These are phyloP conservation scores for Nemania diffusa DNA, from an alignment of 2,329 filamentous ascomycete genomes.

Conservation along the genomic window DNA sequence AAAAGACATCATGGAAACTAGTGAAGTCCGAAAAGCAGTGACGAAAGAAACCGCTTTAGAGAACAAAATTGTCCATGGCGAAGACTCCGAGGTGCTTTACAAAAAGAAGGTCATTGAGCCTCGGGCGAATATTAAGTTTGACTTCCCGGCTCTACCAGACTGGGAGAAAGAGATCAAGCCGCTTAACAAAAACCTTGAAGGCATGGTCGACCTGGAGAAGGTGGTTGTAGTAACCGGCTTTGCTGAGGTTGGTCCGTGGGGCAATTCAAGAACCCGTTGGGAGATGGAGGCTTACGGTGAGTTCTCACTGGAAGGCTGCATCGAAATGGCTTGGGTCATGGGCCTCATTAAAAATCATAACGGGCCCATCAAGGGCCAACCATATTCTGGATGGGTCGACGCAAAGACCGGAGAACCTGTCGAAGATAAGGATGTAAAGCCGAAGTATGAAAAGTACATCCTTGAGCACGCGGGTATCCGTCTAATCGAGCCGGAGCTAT, in stretches of 20 bases:
- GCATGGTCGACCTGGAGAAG: slow-evolving; percentile 98
- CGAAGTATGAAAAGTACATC: slow-evolving; percentile 96
- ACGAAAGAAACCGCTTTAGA: slow-evolving; percentile 96
- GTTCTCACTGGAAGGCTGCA: slow-evolving; percentile 96
- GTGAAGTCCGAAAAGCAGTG: slow-evolving; percentile 91
- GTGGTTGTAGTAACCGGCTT: slow-evolving; percentile 98
- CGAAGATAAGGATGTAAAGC: slow-evolving; percentile 97
- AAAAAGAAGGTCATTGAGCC: slow-evolving; percentile 94
- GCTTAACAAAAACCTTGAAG: slow-evolving; percentile 87
- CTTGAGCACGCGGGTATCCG: slow-evolving; percentile 97
- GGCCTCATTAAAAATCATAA: slow-evolving; percentile 99
- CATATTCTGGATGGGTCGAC: slow-evolving; percentile 97
- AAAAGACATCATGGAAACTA: slow-evolving; percentile 94
- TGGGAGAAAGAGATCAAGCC: slow-evolving; percentile 93
- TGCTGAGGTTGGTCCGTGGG: slow-evolving; percentile 95
- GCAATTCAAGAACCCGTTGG: slow-evolving; percentile 97
- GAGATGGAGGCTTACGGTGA: slow-evolving; percentile 98
- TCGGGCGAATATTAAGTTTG: slow-evolving; percentile 96
- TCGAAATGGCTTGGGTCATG: slow-evolving; percentile 99
- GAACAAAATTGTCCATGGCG: slow-evolving; percentile 96
- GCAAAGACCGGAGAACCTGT: slow-evolving; percentile 93
- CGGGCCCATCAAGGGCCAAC: slow-evolving; percentile 92
- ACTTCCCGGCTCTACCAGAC: slow-evolving; percentile 89
- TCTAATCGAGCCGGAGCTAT: slow-evolving; percentile 96
- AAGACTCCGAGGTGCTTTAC: slow-evolving; percentile 90